Evolutionary conservation across 192 early-diverging fungal species (phyloP).

Genomic region (Gaertneriomyces sp.): DNA sequence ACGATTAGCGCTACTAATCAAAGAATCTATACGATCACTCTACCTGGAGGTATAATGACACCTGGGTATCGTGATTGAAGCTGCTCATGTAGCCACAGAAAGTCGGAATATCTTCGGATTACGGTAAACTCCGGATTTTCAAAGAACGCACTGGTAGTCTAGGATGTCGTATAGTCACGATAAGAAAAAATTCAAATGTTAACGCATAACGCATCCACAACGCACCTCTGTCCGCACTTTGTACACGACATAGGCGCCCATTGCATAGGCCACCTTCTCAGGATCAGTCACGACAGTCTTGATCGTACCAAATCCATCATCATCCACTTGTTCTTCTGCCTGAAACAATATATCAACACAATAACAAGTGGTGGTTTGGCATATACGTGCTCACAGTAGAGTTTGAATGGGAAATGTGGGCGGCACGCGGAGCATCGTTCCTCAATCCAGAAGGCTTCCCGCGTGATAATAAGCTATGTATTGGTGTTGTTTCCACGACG

Average conservation of each 20-base stretch:
- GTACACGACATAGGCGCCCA: slow-evolving; percentile 82
- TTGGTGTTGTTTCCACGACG: background rate
- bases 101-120: slow-evolving; percentile 85
- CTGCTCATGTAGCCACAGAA: slow-evolving; percentile 88
- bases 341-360: too few species aligned
- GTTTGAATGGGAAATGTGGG: too few species aligned
- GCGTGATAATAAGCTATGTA: background rate
- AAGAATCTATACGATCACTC: background rate
- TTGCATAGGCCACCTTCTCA: slow-evolving; percentile 84
- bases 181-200: slow-evolving; percentile 7
- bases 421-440: background rate
- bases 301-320: too few species aligned
- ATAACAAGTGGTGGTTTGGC: too few species aligned
- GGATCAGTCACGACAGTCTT: slow-evolving; percentile 67
- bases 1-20: background rate
- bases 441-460: background rate
- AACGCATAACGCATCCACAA: background rate
- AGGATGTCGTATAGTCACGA: background rate
- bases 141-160: slow-evolving; percentile 78
- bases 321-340: too few species aligned
- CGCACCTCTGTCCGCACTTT: slow-evolving; percentile 73
- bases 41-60: slow-evolving; percentile 78
- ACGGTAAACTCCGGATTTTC: slow-evolving; percentile 74
- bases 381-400: too few species aligned
- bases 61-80: slow-evolving; percentile 76